phyloP scores from a whole-genome alignment of 176 grass and related monocot genomes.

The Eleusine indica region DNA sequence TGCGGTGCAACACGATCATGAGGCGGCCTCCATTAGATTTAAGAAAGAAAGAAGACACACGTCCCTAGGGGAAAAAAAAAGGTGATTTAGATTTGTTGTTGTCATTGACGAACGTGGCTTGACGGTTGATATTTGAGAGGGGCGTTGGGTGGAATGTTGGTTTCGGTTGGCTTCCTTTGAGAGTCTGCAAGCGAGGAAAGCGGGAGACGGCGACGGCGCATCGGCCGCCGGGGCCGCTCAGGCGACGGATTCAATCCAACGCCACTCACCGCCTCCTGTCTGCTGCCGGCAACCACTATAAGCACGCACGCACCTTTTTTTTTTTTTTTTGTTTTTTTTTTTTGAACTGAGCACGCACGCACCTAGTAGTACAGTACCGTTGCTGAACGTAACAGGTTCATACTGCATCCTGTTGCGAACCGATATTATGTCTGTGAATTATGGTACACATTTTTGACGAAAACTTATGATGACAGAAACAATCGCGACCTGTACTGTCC shows the following conservation, averaged over 20 bases:
- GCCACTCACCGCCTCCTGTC: not conserved
- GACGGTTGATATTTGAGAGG: not conserved
- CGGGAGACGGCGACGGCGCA: conserved; percentile 46
- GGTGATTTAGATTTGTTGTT: not conserved
- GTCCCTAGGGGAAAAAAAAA: not conserved
- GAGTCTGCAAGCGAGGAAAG: not conserved
- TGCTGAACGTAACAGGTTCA: too few relatives aligned
- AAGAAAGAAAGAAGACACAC: not conserved
- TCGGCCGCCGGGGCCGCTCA: conserved; percentile 22
- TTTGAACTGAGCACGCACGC: too few relatives aligned
- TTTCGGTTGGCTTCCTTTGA: conserved; percentile 14
- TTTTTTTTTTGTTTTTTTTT: too few relatives aligned
- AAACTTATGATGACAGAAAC: too few relatives aligned
- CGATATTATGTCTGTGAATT: too few relatives aligned
- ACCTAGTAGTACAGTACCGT: too few relatives aligned
- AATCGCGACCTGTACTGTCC: too few relatives aligned
- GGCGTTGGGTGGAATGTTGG: conserved; percentile 40
- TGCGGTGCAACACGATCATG: not conserved
- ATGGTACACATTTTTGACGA: too few relatives aligned
- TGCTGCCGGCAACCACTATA: not conserved
- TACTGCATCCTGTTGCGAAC: too few relatives aligned
- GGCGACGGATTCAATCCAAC: not conserved
- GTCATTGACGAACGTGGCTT: not conserved
- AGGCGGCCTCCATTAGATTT: not conserved
- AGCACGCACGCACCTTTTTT: too few relatives aligned